A percentile compares a stretch with the other conserved stretches of the same genome.
phyloP scores from a whole-genome alignment of 202 grass and related monocot genomes.

The Panicum virgatum region DNA sequence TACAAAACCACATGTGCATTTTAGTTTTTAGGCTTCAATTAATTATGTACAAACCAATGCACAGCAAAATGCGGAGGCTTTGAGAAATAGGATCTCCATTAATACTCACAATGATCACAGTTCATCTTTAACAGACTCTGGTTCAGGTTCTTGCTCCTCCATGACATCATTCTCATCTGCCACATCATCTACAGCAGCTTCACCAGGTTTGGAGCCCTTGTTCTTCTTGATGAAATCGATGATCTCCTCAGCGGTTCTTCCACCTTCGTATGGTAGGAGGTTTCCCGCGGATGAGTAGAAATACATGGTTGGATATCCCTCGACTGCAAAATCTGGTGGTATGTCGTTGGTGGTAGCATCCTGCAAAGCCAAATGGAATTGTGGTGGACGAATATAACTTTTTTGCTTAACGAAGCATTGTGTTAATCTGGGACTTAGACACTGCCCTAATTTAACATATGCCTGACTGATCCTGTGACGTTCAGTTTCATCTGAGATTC shows the following conservation, averaged over 20 bases:
- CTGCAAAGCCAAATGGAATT: slow-evolving; percentile 31
- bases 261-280: slow-evolving; percentile 34
- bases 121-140: slow-evolving; percentile 54
- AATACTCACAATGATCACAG: slow-evolving; percentile 39
- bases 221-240: slow-evolving; percentile 56
- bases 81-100: not conserved
- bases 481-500: not conserved
- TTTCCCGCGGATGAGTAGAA: slow-evolving; percentile 57
- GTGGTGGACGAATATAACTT: not conserved
- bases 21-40: not conserved
- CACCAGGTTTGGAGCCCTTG: slow-evolving; percentile 36
- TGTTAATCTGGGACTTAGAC: not conserved
- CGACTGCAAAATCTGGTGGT: slow-evolving; percentile 45
- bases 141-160: slow-evolving; percentile 12
- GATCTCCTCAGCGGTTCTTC: slow-evolving; percentile 30
- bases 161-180: not conserved
- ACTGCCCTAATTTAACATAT: not conserved
- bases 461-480: not conserved
- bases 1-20: not conserved
- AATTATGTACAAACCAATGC: not conserved
- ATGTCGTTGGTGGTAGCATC: slow-evolving; percentile 60
- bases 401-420: not conserved
- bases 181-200: not conserved
- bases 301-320: slow-evolving; percentile 59
- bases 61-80: not conserved